Evolutionary conservation across 306 rosid species (phyloP).

Genomic region (Rosa persica): DNA sequence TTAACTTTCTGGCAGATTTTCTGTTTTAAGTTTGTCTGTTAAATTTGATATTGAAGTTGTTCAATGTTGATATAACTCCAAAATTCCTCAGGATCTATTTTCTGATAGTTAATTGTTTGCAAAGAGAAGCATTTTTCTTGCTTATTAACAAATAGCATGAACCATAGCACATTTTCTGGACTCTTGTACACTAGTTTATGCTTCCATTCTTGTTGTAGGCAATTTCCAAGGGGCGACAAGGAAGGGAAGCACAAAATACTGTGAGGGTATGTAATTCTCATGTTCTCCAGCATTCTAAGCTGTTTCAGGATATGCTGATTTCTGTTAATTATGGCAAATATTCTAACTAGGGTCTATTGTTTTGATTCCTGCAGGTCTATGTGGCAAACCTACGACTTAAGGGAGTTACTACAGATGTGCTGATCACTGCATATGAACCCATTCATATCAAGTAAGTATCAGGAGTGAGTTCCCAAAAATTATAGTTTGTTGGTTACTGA

Average conservation of each 20-base stretch:
- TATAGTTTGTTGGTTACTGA: neutral
- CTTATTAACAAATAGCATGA: neutral
- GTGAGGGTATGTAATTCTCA: conserved; percentile 56
- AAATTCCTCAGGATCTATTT: neutral
- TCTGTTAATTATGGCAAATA: conserved; percentile 7
- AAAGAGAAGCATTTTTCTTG: neutral
- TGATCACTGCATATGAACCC: conserved; percentile 83
- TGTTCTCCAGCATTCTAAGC: neutral
- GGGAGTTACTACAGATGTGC: conserved; percentile 76
- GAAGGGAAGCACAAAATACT: conserved; percentile 94
- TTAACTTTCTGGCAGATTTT: neutral
- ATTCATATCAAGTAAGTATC: conserved; percentile 73
- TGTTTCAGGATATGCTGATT: conserved; percentile 20
- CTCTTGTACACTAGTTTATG: neutral
- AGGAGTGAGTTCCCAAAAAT: conserved; percentile 15
- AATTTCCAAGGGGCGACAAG: conserved; percentile 87
- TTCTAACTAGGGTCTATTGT: conserved; percentile 14
- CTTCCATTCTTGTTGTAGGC: conserved; percentile 41
- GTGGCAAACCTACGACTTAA: conserved; percentile 82
- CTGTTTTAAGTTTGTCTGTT: neutral
- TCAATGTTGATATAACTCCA: neutral
- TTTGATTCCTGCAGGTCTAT: conserved; percentile 57
- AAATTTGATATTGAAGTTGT: neutral
- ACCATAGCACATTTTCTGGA: neutral
- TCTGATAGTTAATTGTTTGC: neutral